Conservation (phyloP, 176 grass and related monocot species). For the Oryza longistaminata region DNA sequence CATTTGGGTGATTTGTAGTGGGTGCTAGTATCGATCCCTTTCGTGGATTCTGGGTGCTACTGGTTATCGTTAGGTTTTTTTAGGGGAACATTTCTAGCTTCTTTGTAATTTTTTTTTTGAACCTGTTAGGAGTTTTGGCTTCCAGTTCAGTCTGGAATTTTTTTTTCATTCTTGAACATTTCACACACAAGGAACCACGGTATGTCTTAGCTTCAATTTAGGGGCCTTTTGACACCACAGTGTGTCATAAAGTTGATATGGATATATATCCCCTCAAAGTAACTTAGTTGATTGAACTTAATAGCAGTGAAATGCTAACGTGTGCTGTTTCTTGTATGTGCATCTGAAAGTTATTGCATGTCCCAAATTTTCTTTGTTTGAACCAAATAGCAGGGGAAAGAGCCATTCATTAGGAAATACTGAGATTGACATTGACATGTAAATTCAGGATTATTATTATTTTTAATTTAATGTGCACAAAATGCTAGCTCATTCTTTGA, state of each 20-base stretch:
- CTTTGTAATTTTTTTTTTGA: not conserved
- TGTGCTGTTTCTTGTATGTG: not conserved
- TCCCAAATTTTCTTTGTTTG: not conserved
- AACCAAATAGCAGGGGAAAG: not conserved
- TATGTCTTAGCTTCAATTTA: not conserved
- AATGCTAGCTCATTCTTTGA: not conserved
- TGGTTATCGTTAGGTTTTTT: not conserved
- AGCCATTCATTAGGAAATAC: not conserved
- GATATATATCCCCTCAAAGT: not conserved
- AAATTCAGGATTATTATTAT: not conserved
- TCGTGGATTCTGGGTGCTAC: not conserved
- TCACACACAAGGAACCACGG: not conserved
- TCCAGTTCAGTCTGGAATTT: not conserved
- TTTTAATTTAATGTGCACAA: not conserved
- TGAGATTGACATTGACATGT: not conserved
- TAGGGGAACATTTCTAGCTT: not conserved
- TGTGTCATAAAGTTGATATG: not conserved
- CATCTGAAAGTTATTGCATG: not conserved
- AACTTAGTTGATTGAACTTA: not conserved
- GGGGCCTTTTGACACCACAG: not conserved
- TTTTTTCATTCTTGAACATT: not conserved
- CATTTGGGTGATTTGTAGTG: not conserved
- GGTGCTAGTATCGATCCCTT: not conserved
- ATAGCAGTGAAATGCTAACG: not conserved
- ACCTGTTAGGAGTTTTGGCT: not conserved